Evolutionary conservation across 192 early-diverging fungal species (phyloP).

Genomic region (Backusella sp.): DNA sequence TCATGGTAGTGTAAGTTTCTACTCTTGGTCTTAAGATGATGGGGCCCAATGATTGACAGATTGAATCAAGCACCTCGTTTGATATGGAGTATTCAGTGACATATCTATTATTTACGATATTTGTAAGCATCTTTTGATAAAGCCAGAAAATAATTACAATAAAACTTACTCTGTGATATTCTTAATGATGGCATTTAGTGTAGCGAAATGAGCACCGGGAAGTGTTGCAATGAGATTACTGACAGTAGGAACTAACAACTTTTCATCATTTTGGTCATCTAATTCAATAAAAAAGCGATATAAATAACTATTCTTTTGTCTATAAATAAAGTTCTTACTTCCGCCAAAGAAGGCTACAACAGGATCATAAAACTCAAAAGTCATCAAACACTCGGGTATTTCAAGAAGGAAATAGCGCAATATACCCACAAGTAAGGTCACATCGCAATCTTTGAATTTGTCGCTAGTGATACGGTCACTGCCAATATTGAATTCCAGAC

Average conservation of each 20-base stretch:
- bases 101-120: not conserved
- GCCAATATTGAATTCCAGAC: conserved; percentile 61
- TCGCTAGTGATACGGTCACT: conserved; percentile 52
- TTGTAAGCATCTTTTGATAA: not conserved
- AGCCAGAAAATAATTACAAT: not conserved
- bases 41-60: conserved; percentile 48
- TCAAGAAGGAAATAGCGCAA: conserved; percentile 72
- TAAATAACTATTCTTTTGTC: not conserved
- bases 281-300: not conserved
- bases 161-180: conserved; percentile 30
- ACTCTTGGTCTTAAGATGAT: conserved; percentile 45
- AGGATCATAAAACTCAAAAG: conserved; percentile 69
- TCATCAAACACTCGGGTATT: conserved; percentile 64
- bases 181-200: conserved; percentile 39
- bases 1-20: conserved; percentile 40
- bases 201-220: conserved; percentile 44
- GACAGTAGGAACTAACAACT: conserved; percentile 39
- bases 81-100: not conserved
- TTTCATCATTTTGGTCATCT: conserved; percentile 29
- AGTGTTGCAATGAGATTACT: conserved; percentile 47
- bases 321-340: conserved; percentile 28
- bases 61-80: conserved; percentile 30
- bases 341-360: conserved; percentile 63
- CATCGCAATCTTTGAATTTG: conserved; percentile 54
- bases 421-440: conserved; percentile 55